Evolutionary conservation across 805 yeast species (phyloP).

Genomic region (Monosporozyma unispora): DNA sequence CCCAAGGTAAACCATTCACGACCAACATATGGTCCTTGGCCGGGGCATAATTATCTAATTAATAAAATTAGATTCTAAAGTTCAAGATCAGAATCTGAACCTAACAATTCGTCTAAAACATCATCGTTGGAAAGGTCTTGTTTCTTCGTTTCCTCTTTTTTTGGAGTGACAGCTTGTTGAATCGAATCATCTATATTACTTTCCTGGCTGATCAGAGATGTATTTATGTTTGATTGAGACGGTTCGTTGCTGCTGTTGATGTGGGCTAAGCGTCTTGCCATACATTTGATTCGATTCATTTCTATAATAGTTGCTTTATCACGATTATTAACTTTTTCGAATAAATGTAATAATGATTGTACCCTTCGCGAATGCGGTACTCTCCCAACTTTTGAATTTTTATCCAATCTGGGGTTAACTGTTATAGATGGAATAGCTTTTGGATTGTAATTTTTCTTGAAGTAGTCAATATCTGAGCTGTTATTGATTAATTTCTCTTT

Average conservation of each 20-base stretch:
- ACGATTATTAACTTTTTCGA: slow-evolving; percentile 10
- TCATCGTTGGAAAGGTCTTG: slow-evolving; percentile 8
- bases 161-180: not conserved
- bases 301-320: slow-evolving; percentile 15
- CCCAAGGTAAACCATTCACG: too few species aligned
- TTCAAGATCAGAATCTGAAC: slow-evolving; percentile 23
- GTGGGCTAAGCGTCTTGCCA: slow-evolving; percentile 16
- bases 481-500: slow-evolving; percentile 10
- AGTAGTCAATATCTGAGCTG: slow-evolving; percentile 17
- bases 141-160: not conserved
- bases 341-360: slow-evolving; percentile 8
- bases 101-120: slow-evolving; percentile 13
- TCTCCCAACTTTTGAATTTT: slow-evolving; percentile 4
- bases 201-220: not conserved
- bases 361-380: slow-evolving; percentile 17
- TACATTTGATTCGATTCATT: slow-evolving; percentile 23
- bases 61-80: not conserved
- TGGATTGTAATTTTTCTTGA: slow-evolving; percentile 17
- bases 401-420: slow-evolving; percentile 16
- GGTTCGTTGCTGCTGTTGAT: slow-evolving; percentile 7
- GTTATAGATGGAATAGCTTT: slow-evolving; percentile 17
- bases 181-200: not conserved
- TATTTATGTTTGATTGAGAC: not conserved
- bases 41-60: too few species aligned
- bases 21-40: too few species aligned